phyloP scores from a whole-genome alignment of 805 yeast genomes.

The Starmerella potacharoeniae region DNA sequence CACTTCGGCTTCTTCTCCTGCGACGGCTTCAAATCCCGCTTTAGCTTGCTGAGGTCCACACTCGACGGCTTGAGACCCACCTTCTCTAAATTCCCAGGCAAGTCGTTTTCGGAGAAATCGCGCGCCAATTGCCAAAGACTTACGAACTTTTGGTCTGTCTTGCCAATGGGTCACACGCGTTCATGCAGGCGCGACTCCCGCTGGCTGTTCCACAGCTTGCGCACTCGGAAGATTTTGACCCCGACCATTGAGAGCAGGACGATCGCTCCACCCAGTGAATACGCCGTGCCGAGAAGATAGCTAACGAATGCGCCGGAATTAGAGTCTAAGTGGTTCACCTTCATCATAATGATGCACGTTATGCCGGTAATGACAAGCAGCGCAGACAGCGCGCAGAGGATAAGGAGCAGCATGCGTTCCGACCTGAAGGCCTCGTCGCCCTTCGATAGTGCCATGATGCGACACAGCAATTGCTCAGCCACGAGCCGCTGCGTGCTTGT shows the following conservation, averaged over 20 bases:
- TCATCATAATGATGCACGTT: too few relatives aligned
- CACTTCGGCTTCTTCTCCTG: conserved; percentile 70
- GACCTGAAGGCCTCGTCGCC: background rate
- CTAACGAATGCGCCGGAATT: background rate
- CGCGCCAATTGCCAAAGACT: conserved; percentile 68
- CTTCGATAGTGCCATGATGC: background rate
- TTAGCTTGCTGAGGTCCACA: conserved; percentile 91
- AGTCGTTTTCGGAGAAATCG: conserved; percentile 69
- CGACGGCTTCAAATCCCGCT: conserved; percentile 43
- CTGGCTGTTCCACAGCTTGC: background rate
- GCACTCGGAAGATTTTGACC: background rate
- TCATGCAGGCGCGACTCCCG: background rate
- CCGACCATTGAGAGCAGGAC: background rate
- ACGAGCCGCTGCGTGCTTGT: background rate
- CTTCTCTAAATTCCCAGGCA: conserved; percentile 65
- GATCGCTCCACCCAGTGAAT: background rate
- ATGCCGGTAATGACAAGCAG: background rate
- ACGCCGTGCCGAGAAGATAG: background rate
- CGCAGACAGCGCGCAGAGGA: background rate
- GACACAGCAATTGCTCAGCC: background rate
- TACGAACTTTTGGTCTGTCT: conserved; percentile 71
- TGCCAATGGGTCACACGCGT: conserved; percentile 35
- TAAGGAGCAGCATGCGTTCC: background rate
- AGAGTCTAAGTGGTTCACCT: too few relatives aligned
- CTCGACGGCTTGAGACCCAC: conserved; percentile 93